phyloP scores from a whole-genome alignment of 176 grass and related monocot species.

The Avena insularis region DNA sequence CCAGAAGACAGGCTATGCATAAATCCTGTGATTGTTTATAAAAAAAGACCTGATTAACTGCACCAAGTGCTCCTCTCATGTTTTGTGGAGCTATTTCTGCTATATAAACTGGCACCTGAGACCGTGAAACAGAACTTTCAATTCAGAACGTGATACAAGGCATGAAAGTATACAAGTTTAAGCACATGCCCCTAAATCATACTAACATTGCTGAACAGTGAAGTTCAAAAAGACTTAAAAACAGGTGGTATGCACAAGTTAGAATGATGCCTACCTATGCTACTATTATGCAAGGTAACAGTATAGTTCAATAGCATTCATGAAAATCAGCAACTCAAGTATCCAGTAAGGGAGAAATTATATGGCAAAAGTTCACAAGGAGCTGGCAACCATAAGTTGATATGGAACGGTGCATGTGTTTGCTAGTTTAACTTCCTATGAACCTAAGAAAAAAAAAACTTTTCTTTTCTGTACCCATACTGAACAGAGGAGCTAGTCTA shows the following conservation, averaged over 20 bases:
- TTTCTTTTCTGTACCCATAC: background rate
- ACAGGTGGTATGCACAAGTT: background rate
- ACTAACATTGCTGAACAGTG: background rate
- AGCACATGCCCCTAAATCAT: background rate
- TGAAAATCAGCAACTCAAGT: background rate
- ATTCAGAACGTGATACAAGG: constrained; percentile 5
- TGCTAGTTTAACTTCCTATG: constrained; percentile 1
- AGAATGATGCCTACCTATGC: constrained; percentile 5
- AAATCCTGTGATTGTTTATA: constrained; percentile 18
- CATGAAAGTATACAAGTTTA: background rate
- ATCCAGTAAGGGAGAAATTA: background rate
- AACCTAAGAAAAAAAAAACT: background rate
- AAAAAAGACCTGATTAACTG: constrained; percentile 77
- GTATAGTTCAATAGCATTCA: constrained; percentile 8
- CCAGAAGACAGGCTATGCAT: background rate
- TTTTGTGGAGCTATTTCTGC: constrained; percentile 95
- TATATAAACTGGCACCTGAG: constrained; percentile 94
- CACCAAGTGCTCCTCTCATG: constrained; percentile 84
- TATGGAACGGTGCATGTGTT: background rate
- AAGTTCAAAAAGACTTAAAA: constrained; percentile 1
- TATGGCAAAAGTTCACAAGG: background rate
- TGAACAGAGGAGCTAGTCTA: background rate
- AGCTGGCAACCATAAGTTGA: background rate
- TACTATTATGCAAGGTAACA: constrained; percentile 13
- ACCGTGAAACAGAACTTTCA: constrained; percentile 27